Evolutionary conservation across 139 green algal species (phyloP).

Genomic region (Marvania coccoides): DNA sequence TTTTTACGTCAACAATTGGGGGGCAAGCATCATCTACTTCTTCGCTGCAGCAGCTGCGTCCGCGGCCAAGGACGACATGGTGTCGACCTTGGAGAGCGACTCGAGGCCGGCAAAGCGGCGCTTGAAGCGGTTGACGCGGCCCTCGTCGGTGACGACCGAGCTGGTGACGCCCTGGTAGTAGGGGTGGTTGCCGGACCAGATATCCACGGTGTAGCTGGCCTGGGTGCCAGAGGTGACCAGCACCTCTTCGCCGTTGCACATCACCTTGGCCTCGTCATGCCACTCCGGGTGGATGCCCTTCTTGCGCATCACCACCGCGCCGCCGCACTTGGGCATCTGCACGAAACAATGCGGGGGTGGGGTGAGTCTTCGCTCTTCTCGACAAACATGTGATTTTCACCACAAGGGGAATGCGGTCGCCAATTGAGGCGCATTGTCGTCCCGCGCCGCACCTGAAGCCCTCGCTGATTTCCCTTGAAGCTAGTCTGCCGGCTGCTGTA

Average conservation of each 20-base stretch:
- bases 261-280: slow-evolving; percentile 65
- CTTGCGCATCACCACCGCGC: slow-evolving; percentile 51
- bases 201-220: slow-evolving; percentile 84
- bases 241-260: slow-evolving; percentile 97
- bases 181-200: slow-evolving; percentile 96
- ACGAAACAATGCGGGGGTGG: neutral
- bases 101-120: slow-evolving; percentile 58
- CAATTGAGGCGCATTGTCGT: too few species aligned
- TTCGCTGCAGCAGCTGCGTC: neutral
- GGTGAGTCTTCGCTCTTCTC: neutral
- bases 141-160: slow-evolving; percentile 71
- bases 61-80: neutral
- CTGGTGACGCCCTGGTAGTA: slow-evolving; percentile 75
- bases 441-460: slow-evolving; percentile 1
- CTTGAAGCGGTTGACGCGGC: slow-evolving; percentile 85
- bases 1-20: too few species aligned
- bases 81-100: slow-evolving; percentile 26
- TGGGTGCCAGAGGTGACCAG: slow-evolving; percentile 81
- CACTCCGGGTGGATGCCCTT: slow-evolving; percentile 66
- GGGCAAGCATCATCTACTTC: too few species aligned
- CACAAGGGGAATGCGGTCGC: neutral
- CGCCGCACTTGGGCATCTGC: slow-evolving; percentile 19
- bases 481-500: neutral
- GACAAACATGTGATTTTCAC: too few species aligned
- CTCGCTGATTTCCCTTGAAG: slow-evolving; percentile 8